Evolutionary conservation across 2,329 filamentous ascomycete species (phyloP).

Genomic region (Thermoascus crustaceus): DNA sequence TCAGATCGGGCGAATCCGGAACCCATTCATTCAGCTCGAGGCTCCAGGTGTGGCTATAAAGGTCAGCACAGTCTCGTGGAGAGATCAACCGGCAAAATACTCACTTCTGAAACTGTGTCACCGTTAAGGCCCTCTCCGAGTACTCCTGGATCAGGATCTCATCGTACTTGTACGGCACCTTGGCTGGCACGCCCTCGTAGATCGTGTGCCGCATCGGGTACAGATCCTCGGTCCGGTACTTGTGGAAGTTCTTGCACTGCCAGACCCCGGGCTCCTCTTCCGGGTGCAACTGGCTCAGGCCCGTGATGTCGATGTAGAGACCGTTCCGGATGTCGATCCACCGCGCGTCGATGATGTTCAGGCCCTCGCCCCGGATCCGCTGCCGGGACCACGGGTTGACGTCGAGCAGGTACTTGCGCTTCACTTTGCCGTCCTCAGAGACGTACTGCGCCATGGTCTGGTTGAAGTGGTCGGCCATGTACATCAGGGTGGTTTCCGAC

Average conservation of each 20-base stretch:
- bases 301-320: constrained; percentile 78
- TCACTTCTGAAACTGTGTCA: constrained; percentile 30
- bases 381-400: constrained; percentile 63
- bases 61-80: constrained; percentile 7
- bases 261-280: constrained; percentile 54
- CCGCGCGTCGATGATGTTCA: constrained; percentile 74
- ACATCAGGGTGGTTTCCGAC: constrained; percentile 55
- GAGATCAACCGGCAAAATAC: constrained; percentile 7
- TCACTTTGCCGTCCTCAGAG: constrained; percentile 31
- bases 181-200: constrained; percentile 65
- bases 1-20: constrained; percentile 10
- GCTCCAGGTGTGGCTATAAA: constrained; percentile 31
- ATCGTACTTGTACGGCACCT: constrained; percentile 50
- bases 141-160: constrained; percentile 35
- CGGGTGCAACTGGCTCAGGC: constrained; percentile 59
- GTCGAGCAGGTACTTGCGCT: constrained; percentile 61
- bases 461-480: constrained; percentile 60
- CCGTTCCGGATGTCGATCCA: constrained; percentile 73
- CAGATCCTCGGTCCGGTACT: constrained; percentile 61
- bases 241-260: constrained; percentile 74
- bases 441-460: constrained; percentile 51
- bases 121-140: constrained; percentile 24
- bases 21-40: constrained; percentile 26
- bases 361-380: constrained; percentile 55
- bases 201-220: constrained; percentile 66